phyloP scores from a whole-genome alignment of 371 early-diverging fungal species.

The Haplosporangium sp. region DNA sequence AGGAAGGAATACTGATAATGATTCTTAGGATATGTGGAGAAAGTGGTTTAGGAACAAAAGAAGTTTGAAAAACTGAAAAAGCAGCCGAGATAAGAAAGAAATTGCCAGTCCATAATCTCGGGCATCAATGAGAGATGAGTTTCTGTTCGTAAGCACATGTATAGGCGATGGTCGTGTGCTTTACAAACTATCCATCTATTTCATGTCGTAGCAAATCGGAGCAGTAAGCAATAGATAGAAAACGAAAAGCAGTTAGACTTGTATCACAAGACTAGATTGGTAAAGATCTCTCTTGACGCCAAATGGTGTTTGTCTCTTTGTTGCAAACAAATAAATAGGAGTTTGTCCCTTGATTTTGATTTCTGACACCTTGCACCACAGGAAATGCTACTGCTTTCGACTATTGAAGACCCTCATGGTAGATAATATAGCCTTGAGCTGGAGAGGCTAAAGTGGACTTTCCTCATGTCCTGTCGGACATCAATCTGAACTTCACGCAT shows the following conservation, averaged over 20 bases:
- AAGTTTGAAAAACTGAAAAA: slow-evolving; percentile 12
- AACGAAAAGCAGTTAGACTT: slow-evolving; percentile 1
- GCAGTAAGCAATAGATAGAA: slow-evolving; percentile 8
- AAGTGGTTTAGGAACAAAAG: slow-evolving; percentile 10
- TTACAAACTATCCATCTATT: background rate
- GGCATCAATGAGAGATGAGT: background rate
- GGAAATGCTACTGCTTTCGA: background rate
- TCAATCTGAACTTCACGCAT: no score
- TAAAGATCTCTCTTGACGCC: background rate
- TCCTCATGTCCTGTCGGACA: no score
- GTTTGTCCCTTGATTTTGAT: background rate
- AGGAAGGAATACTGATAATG: background rate
- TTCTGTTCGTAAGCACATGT: slow-evolving; percentile 15
- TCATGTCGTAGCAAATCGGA: slow-evolving; percentile 4
- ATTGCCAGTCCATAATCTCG: background rate
- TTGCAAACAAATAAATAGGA: slow-evolving; percentile 9
- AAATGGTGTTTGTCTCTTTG: background rate
- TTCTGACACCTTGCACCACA: background rate
- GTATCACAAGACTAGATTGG: slow-evolving; percentile 13
- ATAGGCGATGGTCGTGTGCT: background rate
- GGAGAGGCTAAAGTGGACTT: background rate
- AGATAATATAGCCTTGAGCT: background rate
- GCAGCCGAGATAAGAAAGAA: background rate
- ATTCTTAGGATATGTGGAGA: slow-evolving; percentile 5
- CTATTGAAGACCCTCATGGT: background rate